Evolutionary conservation across 768 basidiomycete species (phyloP).

Genomic region (Psilocybe azurescens): DNA sequence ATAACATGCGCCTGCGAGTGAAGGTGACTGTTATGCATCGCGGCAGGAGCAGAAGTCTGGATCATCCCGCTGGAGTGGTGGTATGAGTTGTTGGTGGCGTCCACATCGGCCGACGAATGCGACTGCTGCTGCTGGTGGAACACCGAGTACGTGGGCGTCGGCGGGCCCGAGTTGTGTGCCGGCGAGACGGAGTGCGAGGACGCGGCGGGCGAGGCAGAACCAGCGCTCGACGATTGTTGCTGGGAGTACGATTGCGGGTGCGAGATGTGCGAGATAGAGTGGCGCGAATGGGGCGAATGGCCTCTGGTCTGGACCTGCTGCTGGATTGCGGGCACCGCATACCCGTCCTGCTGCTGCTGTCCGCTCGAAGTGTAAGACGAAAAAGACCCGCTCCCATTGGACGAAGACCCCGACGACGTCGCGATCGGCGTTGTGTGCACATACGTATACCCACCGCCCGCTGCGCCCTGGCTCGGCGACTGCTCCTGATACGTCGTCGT

Average conservation of each 20-base stretch:
- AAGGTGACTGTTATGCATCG: slow-evolving; percentile 16
- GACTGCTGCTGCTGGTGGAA: slow-evolving; percentile 49
- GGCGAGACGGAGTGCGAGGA: slow-evolving; percentile 52
- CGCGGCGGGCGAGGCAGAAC: slow-evolving; percentile 55
- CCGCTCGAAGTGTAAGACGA: slow-evolving; percentile 37
- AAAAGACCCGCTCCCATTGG: slow-evolving; percentile 25
- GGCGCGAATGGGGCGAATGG: slow-evolving; percentile 40
- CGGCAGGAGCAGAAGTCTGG: slow-evolving; percentile 29
- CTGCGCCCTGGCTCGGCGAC: slow-evolving; percentile 31
- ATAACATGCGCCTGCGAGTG: slow-evolving; percentile 19
- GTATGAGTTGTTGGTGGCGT: slow-evolving; percentile 23
- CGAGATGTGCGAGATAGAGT: slow-evolving; percentile 65
- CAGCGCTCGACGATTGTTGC: slow-evolving; percentile 40
- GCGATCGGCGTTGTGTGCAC: slow-evolving; percentile 41
- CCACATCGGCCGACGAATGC: neutral
- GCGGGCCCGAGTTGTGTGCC: slow-evolving; percentile 47
- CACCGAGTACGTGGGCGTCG: slow-evolving; percentile 50
- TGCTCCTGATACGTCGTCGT: slow-evolving; percentile 52
- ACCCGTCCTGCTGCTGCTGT: slow-evolving; percentile 15
- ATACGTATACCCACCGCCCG: slow-evolving; percentile 37
- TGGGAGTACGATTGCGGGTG: slow-evolving; percentile 52
- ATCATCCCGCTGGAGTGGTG: slow-evolving; percentile 38
- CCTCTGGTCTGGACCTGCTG: neutral
- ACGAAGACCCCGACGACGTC: slow-evolving; percentile 27
- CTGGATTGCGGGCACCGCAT: slow-evolving; percentile 25